Conservation (phyloP, 257 asterid genomes). For the Nicotiana attenuata region DNA sequence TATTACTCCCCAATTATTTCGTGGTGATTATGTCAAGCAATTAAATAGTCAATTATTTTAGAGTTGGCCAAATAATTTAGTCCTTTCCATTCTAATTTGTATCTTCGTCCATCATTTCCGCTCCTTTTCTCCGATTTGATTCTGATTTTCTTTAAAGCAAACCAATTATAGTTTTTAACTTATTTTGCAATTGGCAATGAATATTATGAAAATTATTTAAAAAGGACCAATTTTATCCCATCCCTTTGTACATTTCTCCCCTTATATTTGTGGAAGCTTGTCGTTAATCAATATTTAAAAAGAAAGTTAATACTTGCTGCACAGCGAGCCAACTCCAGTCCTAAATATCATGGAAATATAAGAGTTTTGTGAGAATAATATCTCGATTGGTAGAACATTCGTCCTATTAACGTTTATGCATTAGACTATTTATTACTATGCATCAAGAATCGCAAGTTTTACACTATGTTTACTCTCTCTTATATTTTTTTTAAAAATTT, state of each 20-base stretch:
- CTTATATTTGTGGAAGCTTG: background rate
- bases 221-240: background rate
- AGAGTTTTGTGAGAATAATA: background rate
- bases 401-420: no score
- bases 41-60: background rate
- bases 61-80: background rate
- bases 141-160: background rate
- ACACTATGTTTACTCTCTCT: background rate
- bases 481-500: background rate
- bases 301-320: background rate
- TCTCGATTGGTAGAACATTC: background rate
- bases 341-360: no score
- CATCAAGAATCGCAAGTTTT: background rate
- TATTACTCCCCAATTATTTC: background rate
- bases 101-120: background rate
- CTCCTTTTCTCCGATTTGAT: background rate
- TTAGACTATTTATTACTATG: no score
- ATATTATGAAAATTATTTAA: background rate
- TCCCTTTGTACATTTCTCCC: background rate
- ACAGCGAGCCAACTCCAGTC: background rate
- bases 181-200: background rate
- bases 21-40: background rate
- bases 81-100: background rate
- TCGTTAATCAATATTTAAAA: background rate
- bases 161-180: background rate